phyloP scores from a whole-genome alignment of 805 yeast species.

The Myxozyma neglecta region DNA sequence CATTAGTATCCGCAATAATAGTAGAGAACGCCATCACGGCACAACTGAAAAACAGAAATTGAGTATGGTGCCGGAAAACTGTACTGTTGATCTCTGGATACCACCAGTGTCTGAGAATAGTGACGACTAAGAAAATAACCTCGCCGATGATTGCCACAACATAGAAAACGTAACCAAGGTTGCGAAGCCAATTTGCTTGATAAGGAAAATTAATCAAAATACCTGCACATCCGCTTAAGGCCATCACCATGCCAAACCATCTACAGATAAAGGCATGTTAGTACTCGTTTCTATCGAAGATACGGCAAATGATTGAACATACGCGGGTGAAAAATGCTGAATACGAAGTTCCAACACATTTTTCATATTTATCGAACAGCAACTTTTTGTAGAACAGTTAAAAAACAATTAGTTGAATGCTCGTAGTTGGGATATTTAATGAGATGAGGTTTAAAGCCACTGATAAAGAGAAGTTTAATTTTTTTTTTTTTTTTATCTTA shows the following conservation, averaged over 20 bases:
- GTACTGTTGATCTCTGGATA: background rate
- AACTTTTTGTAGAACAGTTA: too few species aligned
- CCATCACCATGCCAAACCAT: slow-evolving; percentile 77
- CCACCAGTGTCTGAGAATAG: background rate
- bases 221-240: slow-evolving; percentile 69
- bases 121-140: background rate
- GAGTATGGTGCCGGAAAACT: slow-evolving; percentile 1
- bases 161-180: slow-evolving; percentile 61
- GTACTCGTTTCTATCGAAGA: background rate
- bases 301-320: background rate
- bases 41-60: background rate
- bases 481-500: too few species aligned
- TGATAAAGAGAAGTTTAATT: too few species aligned
- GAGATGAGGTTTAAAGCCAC: too few species aligned
- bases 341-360: background rate
- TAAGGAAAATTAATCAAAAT: slow-evolving; percentile 68
- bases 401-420: too few species aligned
- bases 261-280: background rate
- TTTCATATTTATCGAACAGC: background rate
- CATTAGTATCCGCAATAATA: background rate
- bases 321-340: slow-evolving; percentile 4
- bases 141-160: slow-evolving; percentile 49
- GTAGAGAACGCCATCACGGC: background rate
- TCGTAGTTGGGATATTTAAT: too few species aligned
- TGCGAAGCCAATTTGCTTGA: slow-evolving; percentile 56